Base-by-base conservation (phyloP, 345 rosid species). In the Rhodomyrtus tomentosa region DNA sequence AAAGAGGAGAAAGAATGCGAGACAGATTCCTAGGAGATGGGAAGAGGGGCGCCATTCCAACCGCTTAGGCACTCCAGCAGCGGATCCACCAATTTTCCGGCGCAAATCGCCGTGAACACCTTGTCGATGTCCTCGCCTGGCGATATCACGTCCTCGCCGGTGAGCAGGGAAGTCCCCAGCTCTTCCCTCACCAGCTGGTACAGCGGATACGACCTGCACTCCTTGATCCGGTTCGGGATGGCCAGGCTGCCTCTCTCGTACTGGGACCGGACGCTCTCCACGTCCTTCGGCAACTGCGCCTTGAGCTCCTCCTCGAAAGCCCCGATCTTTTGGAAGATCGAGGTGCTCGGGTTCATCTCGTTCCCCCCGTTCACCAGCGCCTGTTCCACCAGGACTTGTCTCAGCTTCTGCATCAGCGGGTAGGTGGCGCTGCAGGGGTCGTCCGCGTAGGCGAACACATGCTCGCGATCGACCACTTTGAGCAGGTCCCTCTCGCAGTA, bases 101-200 rank as follows among this genome's bases (percentile, higher is more conserved):
- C 45, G 21, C 89, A 85, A 36, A 89, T 81, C 9, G 90, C 90
- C 0, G 85, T 73, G 79, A 85, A 85, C 38, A 88, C 87, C 88
- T 88, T 88, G 55, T 88, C 87, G 45, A 87, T 74, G 62, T 88
- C 89, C 85, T 88, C 90, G 1, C 89, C 90, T 0, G 90, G 90
- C 5, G 90, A 88, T 27, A 80, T 55, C 5, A 68, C 84, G 48
- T 85, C 83, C 80, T 88, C 88, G 27, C 90, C 90, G 0, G 87
- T 85, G 15, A 87, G 89, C 51, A 88, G 40, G 22, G 49, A 82
- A 2, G 87, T 86, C 32, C 85, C 88, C 49, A 86, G 80, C 29
- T 82, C 88, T 54, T 86, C 90, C 80, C 88, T 85, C 76, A 88
- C 87, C 49, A 85, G 76, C 80, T 83, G 81, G 73, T 86, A 86